These are phyloP conservation scores for Blakeslea trispora DNA, from an alignment of 371 early-diverging fungal genomes.

Conservation along the genomic window DNA sequence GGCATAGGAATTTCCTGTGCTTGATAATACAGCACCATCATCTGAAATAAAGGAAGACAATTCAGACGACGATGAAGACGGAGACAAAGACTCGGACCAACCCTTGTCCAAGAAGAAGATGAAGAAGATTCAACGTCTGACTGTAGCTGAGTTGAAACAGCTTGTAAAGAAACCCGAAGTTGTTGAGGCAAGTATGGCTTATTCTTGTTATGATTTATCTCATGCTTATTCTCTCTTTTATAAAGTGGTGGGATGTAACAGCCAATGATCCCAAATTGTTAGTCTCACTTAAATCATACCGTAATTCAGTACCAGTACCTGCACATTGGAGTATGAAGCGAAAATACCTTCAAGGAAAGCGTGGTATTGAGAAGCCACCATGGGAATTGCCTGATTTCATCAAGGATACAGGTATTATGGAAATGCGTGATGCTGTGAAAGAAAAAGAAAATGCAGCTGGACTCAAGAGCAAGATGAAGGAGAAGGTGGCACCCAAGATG, in stretches of 20 bases:
- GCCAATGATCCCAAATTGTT: constrained; percentile 89
- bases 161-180: constrained; percentile 91
- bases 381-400: constrained; percentile 97
- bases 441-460: constrained; percentile 82
- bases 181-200: constrained; percentile 78
- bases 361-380: constrained; percentile 94
- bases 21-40: constrained; percentile 57
- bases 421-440: constrained; percentile 88
- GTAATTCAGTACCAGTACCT: constrained; percentile 96
- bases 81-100: constrained; percentile 51
- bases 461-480: constrained; percentile 86
- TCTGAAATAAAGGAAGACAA: constrained; percentile 23
- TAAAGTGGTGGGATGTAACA: constrained; percentile 78
- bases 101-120: constrained; percentile 45
- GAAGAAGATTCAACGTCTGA: constrained; percentile 46
- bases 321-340: constrained; percentile 96
- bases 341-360: constrained; percentile 93
- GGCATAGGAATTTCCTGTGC: constrained; percentile 40
- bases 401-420: constrained; percentile 96
- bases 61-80: constrained; percentile 28
- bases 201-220: not conserved
- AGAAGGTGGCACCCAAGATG: constrained; percentile 93
- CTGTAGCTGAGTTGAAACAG: constrained; percentile 94
- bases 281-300: constrained; percentile 86
- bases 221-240: not conserved